These are phyloP conservation scores for Mycena rosella DNA, from an alignment of 768 basidiomycete species.

Conservation along the genomic window DNA sequence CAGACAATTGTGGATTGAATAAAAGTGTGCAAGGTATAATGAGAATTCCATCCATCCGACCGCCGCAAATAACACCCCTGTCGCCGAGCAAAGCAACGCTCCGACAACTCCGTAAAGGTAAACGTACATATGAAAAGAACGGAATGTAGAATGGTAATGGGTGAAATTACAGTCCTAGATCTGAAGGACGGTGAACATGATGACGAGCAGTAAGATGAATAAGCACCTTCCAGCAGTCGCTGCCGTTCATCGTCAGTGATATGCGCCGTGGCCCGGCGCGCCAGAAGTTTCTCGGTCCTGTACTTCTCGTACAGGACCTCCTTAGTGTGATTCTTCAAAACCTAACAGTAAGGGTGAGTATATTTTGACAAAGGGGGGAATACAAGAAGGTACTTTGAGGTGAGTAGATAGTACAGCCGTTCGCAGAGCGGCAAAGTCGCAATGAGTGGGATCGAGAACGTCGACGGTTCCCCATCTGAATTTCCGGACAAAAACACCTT, in stretches of 20 bases:
- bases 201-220: background rate
- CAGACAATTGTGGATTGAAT: conserved; percentile 13
- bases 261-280: conserved; percentile 83
- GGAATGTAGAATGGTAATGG: conserved; percentile 5
- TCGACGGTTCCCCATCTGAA: conserved; percentile 93
- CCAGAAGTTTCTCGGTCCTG: conserved; percentile 91
- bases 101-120: conserved; percentile 13
- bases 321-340: conserved; percentile 85
- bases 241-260: conserved; percentile 83
- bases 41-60: conserved; percentile 33
- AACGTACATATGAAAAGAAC: conserved; percentile 12
- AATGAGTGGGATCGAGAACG: conserved; percentile 87
- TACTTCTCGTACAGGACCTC: conserved; percentile 95
- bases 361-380: background rate
- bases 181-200: conserved; percentile 39
- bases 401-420: conserved; percentile 89
- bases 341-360: conserved; percentile 52
- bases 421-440: conserved; percentile 88
- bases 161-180: conserved; percentile 60
- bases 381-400: conserved; percentile 76
- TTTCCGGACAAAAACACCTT: conserved; percentile 80
- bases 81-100: conserved; percentile 11
- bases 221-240: conserved; percentile 78
- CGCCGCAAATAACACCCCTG: conserved; percentile 18
- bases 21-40: conserved; percentile 32